phyloP scores from a whole-genome alignment of 345 rosid genomes.

The Raphanus sativus region DNA sequence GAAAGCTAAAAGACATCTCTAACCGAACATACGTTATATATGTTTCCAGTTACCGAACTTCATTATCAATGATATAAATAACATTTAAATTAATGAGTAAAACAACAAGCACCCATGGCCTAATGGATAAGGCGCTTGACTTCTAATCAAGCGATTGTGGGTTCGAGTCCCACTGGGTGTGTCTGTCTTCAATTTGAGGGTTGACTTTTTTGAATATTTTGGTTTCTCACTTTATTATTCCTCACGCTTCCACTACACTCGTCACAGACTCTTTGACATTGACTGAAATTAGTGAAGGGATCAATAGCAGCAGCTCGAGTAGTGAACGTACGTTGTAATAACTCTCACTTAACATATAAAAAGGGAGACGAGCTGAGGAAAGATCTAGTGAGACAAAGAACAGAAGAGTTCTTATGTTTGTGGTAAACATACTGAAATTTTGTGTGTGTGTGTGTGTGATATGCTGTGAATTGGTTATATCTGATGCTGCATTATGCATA shows the following conservation, averaged over 20 bases:
- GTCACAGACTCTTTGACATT: conserved; percentile 31
- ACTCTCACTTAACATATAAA: too few species aligned
- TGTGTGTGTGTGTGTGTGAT: too few species aligned
- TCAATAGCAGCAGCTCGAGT: neutral
- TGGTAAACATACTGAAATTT: neutral
- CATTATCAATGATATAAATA: too few species aligned
- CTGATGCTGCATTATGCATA: too few species aligned
- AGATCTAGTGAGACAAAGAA: neutral
- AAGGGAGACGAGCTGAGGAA: neutral
- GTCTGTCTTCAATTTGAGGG: too few species aligned
- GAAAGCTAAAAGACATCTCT: neutral
- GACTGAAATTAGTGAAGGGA: conserved; percentile 38
- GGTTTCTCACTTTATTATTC: neutral
- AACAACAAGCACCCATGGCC: neutral
- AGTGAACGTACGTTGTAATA: too few species aligned
- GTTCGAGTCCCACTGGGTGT: neutral
- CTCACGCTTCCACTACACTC: conserved; percentile 39
- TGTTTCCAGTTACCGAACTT: too few species aligned
- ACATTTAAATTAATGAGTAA: too few species aligned
- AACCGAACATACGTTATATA: too few species aligned
- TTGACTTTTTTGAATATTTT: neutral
- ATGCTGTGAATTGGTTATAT: too few species aligned
- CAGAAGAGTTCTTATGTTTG: neutral
- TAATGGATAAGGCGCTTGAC: neutral
- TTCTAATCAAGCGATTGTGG: neutral